Percentiles rank a stretch among this genome's conserved stretches.
These are phyloP conservation scores for Ganoderma sp. DNA, from an alignment of 1,284 basidiomycete genomes.

Conservation along the genomic window DNA sequence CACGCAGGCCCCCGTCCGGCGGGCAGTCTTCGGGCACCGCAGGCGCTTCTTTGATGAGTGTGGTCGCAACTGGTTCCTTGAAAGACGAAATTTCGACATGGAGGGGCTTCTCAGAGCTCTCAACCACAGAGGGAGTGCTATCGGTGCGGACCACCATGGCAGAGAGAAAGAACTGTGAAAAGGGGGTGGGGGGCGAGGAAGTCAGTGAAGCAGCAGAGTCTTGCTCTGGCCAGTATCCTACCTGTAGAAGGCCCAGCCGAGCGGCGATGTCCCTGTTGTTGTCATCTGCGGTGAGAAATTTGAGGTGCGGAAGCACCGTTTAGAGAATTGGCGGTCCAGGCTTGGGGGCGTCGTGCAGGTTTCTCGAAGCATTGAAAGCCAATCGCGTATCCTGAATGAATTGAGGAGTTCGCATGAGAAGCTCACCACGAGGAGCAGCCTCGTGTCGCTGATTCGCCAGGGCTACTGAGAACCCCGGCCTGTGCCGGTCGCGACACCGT, in stretches of 20 bases:
- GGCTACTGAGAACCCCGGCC: background rate
- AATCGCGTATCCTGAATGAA: background rate
- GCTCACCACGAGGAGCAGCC: background rate
- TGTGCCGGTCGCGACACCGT: background rate
- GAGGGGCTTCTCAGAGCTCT: background rate
- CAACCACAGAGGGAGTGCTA: background rate
- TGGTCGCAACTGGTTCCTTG: background rate
- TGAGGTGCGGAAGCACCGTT: background rate
- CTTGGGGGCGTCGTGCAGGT: background rate
- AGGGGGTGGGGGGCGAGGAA: too few species aligned
- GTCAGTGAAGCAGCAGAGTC: background rate
- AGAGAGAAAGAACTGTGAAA: background rate
- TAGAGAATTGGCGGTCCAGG: background rate
- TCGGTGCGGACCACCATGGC: background rate
- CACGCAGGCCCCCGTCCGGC: background rate
- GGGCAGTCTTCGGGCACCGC: background rate
- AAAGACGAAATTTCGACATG: background rate
- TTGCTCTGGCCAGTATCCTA: background rate
- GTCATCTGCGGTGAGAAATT: background rate
- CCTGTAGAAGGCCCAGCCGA: background rate
- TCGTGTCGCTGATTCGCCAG: background rate
- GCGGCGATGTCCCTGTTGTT: background rate
- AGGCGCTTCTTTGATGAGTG: background rate
- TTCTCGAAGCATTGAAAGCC: background rate
- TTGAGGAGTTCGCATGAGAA: background rate